These are phyloP conservation scores for Chenopodium suecicum DNA, from an alignment of 148 eudicot species.

Conservation along the genomic window DNA sequence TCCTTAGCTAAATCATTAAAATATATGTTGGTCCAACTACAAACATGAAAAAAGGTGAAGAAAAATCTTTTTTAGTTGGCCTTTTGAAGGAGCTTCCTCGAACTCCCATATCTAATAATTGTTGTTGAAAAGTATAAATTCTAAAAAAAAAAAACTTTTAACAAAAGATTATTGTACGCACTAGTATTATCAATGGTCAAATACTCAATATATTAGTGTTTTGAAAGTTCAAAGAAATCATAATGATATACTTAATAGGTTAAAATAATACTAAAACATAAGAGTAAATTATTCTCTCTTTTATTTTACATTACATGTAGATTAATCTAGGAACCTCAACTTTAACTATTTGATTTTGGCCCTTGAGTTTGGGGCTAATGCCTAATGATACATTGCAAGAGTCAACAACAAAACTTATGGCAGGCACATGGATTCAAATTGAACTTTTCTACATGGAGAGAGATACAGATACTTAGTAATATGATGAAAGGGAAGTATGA, in stretches of 20 bases:
- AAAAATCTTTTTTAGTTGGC: neutral
- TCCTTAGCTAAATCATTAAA: neutral
- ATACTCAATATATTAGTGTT: constrained; percentile 6
- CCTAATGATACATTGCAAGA: neutral
- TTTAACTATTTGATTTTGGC: constrained; percentile 20
- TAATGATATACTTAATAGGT: neutral
- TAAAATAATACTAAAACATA: neutral
- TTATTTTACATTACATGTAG: neutral
- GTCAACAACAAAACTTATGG: constrained; percentile 13
- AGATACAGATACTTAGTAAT: no score
- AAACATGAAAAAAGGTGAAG: neutral
- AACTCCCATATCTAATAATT: constrained; percentile 10
- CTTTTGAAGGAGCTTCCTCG: neutral
- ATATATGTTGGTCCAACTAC: neutral
- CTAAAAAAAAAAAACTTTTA: no score
- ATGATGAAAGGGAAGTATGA: neutral
- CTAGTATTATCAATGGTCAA: neutral
- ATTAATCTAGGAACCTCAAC: constrained; percentile 10
- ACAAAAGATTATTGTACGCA: neutral
- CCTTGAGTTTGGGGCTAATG: constrained; percentile 31
- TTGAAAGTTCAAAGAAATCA: constrained; percentile 14
- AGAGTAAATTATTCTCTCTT: neutral
- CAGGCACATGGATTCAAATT: constrained; percentile 21
- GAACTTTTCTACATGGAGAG: constrained; percentile 1
- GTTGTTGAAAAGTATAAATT: constrained; percentile 11